Conservation (phyloP, 2,329 filamentous ascomycete genomes). For the Fonsecaea multimorphosa region DNA sequence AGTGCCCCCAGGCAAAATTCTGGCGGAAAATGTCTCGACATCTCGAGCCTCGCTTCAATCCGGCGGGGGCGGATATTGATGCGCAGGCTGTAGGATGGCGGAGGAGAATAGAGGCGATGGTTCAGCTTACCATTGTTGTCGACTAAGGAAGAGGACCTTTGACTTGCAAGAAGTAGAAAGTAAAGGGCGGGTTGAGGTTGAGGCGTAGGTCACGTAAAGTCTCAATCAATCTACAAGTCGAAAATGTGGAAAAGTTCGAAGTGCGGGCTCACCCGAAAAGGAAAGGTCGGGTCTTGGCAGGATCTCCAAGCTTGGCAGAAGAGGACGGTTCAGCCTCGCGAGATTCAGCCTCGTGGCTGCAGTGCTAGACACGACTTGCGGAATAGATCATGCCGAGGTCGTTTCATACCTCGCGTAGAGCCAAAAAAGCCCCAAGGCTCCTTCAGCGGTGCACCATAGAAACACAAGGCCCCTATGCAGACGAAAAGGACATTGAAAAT, state of each 20-base stretch:
- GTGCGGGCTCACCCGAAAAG: constrained; percentile 13
- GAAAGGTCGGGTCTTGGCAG: constrained; percentile 22
- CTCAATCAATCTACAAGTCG: constrained; percentile 15
- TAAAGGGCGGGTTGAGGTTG: not conserved
- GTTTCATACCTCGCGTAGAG: not conserved
- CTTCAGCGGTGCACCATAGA: not conserved
- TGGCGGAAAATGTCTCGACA: constrained; percentile 23
- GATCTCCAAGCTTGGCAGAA: not conserved
- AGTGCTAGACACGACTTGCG: too few relatives aligned
- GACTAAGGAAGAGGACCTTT: not conserved
- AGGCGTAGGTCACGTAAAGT: constrained; percentile 12
- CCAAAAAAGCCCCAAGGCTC: not conserved
- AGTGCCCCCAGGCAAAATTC: constrained; percentile 19
- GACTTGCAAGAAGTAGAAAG: constrained; percentile 5
- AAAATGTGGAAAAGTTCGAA: constrained; percentile 19
- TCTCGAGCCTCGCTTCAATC: constrained; percentile 19
- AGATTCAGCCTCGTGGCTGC: not conserved
- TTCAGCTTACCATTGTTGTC: constrained; percentile 36
- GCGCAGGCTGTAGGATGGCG: constrained; percentile 2
- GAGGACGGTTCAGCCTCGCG: not conserved
- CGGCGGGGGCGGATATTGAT: not conserved
- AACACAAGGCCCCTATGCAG: not conserved
- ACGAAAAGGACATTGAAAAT: not conserved
- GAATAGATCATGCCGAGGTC: not conserved
- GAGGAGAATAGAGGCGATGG: constrained; percentile 12